Percentiles rank a stretch among this genome's conserved stretches.
Evolutionary conservation across 768 basidiomycete genomes (phyloP).

Genomic region (Lentinula sp.): DNA sequence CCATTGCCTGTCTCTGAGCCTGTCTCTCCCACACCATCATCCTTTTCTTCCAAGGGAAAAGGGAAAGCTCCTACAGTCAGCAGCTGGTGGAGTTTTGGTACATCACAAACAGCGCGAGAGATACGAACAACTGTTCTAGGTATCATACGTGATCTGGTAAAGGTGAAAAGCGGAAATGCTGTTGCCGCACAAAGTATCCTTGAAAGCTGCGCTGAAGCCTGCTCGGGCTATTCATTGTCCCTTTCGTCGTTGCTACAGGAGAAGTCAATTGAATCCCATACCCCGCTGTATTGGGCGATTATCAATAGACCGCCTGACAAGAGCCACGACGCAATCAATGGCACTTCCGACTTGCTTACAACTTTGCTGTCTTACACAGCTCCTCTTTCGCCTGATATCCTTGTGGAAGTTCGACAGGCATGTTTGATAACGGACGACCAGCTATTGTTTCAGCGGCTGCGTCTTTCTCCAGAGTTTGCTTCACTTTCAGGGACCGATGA

Average conservation of each 20-base stretch:
- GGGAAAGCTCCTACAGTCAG: background rate
- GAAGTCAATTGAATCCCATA: constrained; percentile 55
- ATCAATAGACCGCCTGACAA: constrained; percentile 46
- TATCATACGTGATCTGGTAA: constrained; percentile 53
- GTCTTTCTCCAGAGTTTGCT: constrained; percentile 43
- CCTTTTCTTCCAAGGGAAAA: constrained; percentile 7
- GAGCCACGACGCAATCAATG: constrained; percentile 18
- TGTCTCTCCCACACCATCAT: background rate
- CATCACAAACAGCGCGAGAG: constrained; percentile 36
- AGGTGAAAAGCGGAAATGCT: constrained; percentile 21
- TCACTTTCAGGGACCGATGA: constrained; percentile 50
- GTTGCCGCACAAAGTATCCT: constrained; percentile 39
- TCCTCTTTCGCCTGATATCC: constrained; percentile 33
- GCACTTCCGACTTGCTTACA: constrained; percentile 33
- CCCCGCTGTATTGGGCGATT: constrained; percentile 71
- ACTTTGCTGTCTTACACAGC: constrained; percentile 47
- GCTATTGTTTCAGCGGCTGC: constrained; percentile 51
- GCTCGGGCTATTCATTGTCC: constrained; percentile 39
- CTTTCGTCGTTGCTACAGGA: constrained; percentile 57
- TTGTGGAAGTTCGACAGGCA: constrained; percentile 59
- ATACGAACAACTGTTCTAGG: constrained; percentile 46
- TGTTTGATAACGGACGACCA: constrained; percentile 63
- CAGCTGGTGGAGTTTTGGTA: constrained; percentile 1
- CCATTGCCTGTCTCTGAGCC: background rate
- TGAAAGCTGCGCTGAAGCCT: constrained; percentile 59